Percentiles rank a stretch among this genome's conserved stretches.
These are phyloP conservation scores for Ceratocystis eucalypticola DNA, from an alignment of 2,329 filamentous ascomycete genomes.

Conservation along the genomic window DNA sequence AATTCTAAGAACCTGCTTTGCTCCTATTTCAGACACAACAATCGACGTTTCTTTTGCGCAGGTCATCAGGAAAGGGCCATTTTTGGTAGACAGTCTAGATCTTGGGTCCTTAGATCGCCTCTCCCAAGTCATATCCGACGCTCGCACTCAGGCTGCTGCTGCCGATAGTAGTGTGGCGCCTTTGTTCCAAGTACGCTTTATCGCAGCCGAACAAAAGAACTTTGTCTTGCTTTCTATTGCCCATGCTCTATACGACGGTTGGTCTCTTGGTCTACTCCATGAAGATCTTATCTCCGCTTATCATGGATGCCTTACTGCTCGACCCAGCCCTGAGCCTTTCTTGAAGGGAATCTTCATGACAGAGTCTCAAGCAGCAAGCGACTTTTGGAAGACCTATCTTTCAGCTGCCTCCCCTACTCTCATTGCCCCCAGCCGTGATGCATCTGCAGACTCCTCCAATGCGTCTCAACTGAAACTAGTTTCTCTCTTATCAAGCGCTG, in stretches of 20 bases:
- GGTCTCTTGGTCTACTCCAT: conserved; percentile 64
- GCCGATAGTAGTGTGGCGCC: conserved; percentile 26
- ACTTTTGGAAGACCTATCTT: conserved; percentile 63
- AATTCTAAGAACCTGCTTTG: conserved; percentile 64
- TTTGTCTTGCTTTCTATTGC: conserved; percentile 57
- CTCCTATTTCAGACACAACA: conserved; percentile 47
- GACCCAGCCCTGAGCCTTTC: conserved; percentile 31
- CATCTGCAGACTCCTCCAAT: not conserved
- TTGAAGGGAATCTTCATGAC: conserved; percentile 18
- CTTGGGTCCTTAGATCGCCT: not conserved
- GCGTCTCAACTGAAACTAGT: not conserved
- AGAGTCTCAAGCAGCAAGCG: conserved; percentile 17
- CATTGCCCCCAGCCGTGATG: not conserved
- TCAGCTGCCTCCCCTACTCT: conserved; percentile 9
- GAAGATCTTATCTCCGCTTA: conserved; percentile 57
- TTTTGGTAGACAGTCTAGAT: not conserved
- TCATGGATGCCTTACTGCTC: conserved; percentile 25
- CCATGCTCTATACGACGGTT: conserved; percentile 82
- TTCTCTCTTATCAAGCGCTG: conserved; percentile 28
- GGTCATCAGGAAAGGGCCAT: conserved; percentile 27
- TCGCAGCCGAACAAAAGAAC: conserved; percentile 24
- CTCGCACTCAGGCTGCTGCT: conserved; percentile 28
- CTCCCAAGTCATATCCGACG: conserved; percentile 26
- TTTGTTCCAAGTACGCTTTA: conserved; percentile 39
- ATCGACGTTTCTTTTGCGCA: conserved; percentile 40